A percentile compares a stretch with the other conserved stretches of the same genome.
Conservation (phyloP, 2,329 filamentous ascomycete genomes). For the Pleomassaria siparia region DNA sequence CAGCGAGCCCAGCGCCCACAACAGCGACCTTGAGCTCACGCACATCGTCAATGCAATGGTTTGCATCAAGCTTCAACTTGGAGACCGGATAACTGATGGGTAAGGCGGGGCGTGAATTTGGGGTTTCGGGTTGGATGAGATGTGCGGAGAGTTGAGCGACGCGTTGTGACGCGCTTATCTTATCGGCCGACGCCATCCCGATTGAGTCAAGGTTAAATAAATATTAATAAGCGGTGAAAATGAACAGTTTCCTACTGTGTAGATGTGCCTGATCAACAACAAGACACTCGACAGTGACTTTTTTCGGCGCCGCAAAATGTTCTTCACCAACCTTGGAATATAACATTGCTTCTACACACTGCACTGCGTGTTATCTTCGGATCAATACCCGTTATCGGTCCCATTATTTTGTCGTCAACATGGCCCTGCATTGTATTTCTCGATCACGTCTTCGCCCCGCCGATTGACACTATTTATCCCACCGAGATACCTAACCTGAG, state of each 20-base stretch:
- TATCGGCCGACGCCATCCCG: not conserved
- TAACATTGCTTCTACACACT: no score
- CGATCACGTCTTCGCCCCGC: slow-evolving; percentile 39
- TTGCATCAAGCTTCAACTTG: slow-evolving; percentile 26
- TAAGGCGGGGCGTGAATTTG: slow-evolving; percentile 11
- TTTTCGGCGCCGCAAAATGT: not conserved
- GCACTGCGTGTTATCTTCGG: not conserved
- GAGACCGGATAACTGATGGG: slow-evolving; percentile 31
- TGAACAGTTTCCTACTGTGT: no score
- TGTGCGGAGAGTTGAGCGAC: slow-evolving; percentile 30
- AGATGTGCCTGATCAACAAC: no score
- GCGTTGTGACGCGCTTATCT: slow-evolving; percentile 11
- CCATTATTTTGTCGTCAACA: not conserved
- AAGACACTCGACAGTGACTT: not conserved
- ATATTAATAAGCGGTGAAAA: no score
- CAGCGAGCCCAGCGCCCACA: slow-evolving; percentile 65
- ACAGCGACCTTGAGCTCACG: slow-evolving; percentile 55
- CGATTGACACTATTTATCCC: slow-evolving; percentile 28
- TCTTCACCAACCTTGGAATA: not conserved
- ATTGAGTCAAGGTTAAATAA: not conserved
- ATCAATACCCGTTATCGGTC: slow-evolving; percentile 1
- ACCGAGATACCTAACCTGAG: not conserved
- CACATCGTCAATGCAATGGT: slow-evolving; percentile 33
- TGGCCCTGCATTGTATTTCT: slow-evolving; percentile 1
- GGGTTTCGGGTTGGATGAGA: slow-evolving; percentile 23